A percentile compares a stretch with the other conserved stretches of the same genome.
Evolutionary conservation across 176 grass and related monocot genomes (phyloP).

Genomic region (Avena insularis): DNA sequence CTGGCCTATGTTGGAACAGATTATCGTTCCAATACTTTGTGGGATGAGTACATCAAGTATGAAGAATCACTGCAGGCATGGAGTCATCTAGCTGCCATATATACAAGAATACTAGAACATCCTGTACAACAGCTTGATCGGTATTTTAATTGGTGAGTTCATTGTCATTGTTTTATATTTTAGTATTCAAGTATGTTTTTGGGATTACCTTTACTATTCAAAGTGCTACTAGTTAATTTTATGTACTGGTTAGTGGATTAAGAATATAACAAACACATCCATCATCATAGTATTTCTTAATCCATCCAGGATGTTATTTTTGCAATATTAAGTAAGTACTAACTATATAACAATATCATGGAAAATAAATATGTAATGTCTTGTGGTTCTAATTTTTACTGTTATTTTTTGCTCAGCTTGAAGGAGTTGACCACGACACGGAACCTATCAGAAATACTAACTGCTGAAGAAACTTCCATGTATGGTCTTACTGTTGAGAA

Average conservation of each 20-base stretch:
- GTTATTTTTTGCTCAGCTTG: constrained; percentile 61
- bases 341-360: background rate
- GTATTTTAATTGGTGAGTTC: constrained; percentile 88
- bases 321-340: background rate
- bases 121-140: constrained; percentile 97
- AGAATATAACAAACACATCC: background rate
- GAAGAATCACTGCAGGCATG: constrained; percentile 97
- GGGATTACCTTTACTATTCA: background rate
- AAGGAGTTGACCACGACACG: constrained; percentile 79
- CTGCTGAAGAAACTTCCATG: constrained; percentile 68
- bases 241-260: background rate
- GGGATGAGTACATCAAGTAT: constrained; percentile 99
- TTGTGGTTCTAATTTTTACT: constrained; percentile 33
- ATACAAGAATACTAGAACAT: constrained; percentile 92
- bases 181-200: constrained; percentile 7
- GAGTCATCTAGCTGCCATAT: constrained; percentile 88
- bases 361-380: constrained; percentile 1
- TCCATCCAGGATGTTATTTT: background rate
- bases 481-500: constrained; percentile 48
- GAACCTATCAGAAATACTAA: constrained; percentile 74
- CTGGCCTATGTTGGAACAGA: constrained; percentile 98
- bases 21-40: constrained; percentile 84
- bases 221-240: background rate
- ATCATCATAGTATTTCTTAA: background rate
- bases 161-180: background rate